Percentiles rank a stretch among this genome's conserved stretches.
These are phyloP conservation scores for Begonia fuchsioides DNA, from an alignment of 306 rosid species.

Conservation along the genomic window DNA sequence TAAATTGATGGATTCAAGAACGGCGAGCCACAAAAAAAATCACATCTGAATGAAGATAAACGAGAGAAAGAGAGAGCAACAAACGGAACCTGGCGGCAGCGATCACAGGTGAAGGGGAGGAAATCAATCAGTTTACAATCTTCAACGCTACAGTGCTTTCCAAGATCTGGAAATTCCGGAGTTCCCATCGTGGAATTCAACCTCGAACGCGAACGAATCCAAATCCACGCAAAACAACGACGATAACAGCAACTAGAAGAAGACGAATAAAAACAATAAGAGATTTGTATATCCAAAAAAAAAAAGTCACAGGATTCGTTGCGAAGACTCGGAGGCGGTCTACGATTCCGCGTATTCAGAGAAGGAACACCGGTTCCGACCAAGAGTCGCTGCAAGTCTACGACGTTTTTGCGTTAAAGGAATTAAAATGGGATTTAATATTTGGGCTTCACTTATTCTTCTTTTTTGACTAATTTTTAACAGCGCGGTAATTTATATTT, in stretches of 20 bases:
- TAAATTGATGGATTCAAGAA: no score
- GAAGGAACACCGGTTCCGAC: slow-evolving; percentile 7
- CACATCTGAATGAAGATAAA: neutral
- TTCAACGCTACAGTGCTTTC: slow-evolving; percentile 57
- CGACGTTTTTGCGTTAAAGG: no score
- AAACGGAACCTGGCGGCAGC: slow-evolving; percentile 47
- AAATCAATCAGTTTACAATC: slow-evolving; percentile 75
- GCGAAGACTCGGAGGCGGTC: neutral
- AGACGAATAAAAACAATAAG: neutral
- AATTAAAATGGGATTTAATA: no score
- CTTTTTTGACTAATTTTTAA: neutral
- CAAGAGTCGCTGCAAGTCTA: slow-evolving; percentile 11
- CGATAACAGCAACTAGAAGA: neutral
- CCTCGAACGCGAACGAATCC: neutral
- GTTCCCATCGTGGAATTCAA: slow-evolving; percentile 54
- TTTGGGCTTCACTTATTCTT: no score
- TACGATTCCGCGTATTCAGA: slow-evolving; percentile 11
- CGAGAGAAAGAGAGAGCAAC: neutral
- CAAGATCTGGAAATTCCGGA: slow-evolving; percentile 83
- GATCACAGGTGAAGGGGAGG: slow-evolving; percentile 90
- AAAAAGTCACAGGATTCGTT: neutral
- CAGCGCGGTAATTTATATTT: no score
- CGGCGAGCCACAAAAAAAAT: neutral
- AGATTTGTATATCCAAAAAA: no score
- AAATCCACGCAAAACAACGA: neutral